A percentile compares a stretch with the other conserved stretches of the same genome.
These are phyloP conservation scores for Marchantia paleacea DNA, from an alignment of 225 moss, liverwort and hornwort genomes.

Conservation along the genomic window DNA sequence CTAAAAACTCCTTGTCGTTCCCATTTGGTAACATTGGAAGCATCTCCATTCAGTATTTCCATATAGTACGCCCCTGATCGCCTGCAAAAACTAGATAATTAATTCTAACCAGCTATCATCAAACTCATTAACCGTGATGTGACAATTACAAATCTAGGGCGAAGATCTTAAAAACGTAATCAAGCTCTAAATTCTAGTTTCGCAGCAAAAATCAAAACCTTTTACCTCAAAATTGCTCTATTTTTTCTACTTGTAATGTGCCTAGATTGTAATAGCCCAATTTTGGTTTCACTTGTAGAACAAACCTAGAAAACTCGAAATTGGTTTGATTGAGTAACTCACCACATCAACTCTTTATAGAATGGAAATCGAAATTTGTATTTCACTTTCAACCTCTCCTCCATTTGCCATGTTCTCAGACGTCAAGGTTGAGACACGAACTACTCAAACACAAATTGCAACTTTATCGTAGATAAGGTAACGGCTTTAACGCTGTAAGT, in stretches of 20 bases:
- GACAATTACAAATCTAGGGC: not conserved
- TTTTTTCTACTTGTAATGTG: too few relatives aligned
- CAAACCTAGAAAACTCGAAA: too few relatives aligned
- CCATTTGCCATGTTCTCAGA: slow-evolving; percentile 66
- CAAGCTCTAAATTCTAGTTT: too few relatives aligned
- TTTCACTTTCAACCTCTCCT: slow-evolving; percentile 68
- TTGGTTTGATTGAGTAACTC: slow-evolving; percentile 16
- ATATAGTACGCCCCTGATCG: slow-evolving; percentile 57
- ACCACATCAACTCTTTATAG: slow-evolving; percentile 76
- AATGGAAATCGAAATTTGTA: slow-evolving; percentile 68
- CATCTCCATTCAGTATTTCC: slow-evolving; percentile 38
- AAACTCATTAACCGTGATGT: not conserved
- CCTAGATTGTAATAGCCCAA: not conserved
- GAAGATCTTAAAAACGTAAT: too few relatives aligned
- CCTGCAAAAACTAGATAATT: slow-evolving; percentile 39
- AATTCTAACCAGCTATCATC: not conserved
- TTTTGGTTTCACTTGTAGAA: not conserved
- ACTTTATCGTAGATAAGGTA: too few relatives aligned
- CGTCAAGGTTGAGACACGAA: not conserved
- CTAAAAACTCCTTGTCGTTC: slow-evolving; percentile 59
- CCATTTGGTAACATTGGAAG: slow-evolving; percentile 45
- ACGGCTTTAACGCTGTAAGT: too few relatives aligned
- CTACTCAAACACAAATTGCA: not conserved
- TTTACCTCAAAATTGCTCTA: too few relatives aligned
- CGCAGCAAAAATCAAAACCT: too few relatives aligned